Percentiles rank a stretch among this genome's conserved stretches.
These are phyloP conservation scores for Escallonia rubra DNA, from an alignment of 129 eudicot species.

Conservation along the genomic window DNA sequence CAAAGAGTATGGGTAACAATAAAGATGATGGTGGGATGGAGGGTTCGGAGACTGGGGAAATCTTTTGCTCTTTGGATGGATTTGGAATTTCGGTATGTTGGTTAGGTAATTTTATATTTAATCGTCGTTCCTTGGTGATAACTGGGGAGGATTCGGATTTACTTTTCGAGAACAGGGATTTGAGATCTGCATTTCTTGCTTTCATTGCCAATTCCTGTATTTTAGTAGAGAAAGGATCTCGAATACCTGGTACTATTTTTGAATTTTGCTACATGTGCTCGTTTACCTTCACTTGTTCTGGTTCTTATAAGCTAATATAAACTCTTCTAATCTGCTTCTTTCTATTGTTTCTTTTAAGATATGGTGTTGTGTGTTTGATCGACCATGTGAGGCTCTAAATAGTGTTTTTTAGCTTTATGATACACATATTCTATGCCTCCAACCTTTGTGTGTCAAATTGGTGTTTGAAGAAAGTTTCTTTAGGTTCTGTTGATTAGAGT, in stretches of 20 bases:
- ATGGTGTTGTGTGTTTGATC: not conserved
- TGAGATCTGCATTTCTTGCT: constrained; percentile 2
- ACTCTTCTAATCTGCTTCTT: not conserved
- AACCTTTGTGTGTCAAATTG: too few relatives aligned
- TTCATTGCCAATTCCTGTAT: not conserved
- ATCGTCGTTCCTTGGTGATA: not conserved
- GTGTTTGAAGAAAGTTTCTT: too few relatives aligned
- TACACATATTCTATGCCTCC: too few relatives aligned
- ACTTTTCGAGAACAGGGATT: not conserved
- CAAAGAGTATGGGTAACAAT: not conserved
- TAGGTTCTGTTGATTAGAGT: not conserved
- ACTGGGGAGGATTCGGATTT: too few relatives aligned
- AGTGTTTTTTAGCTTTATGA: not conserved
- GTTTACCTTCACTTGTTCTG: not conserved
- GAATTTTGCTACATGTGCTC: not conserved
- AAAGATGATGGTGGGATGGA: not conserved
- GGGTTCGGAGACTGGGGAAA: not conserved
- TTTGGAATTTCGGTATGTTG: not conserved
- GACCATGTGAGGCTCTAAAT: not conserved
- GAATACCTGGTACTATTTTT: not conserved
- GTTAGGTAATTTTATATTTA: not conserved
- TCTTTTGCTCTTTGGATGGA: not conserved
- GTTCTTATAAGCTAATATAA: not conserved
- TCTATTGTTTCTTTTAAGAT: not conserved
- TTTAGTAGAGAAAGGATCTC: not conserved